A percentile compares a stretch with the other conserved stretches of the same genome.
Evolutionary conservation across 768 basidiomycete species (phyloP).

Genomic region (Amanita jacksonii): DNA sequence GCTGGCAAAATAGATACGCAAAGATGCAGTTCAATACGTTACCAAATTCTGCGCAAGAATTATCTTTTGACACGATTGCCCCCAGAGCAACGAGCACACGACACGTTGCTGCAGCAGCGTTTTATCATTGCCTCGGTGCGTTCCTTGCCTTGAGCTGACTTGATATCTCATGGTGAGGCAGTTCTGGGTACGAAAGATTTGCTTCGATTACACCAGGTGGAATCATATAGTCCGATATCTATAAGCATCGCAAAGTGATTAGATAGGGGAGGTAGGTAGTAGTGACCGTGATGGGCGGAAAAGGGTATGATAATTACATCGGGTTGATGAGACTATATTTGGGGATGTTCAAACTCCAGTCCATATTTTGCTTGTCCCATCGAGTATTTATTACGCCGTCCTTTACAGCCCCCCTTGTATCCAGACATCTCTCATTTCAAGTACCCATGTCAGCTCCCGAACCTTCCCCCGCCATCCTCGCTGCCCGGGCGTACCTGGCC

Average conservation of each 20-base stretch:
- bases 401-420: no score
- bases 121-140: slow-evolving; percentile 79
- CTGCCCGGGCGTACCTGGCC: slow-evolving; percentile 56
- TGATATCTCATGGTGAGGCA: slow-evolving; percentile 19
- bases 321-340: no score
- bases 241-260: slow-evolving; percentile 19
- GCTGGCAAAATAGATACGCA: slow-evolving; percentile 43
- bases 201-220: slow-evolving; percentile 47
- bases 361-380: no score
- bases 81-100: slow-evolving; percentile 58
- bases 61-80: slow-evolving; percentile 59
- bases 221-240: slow-evolving; percentile 46
- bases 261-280: not conserved
- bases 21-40: slow-evolving; percentile 66
- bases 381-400: no score
- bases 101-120: slow-evolving; percentile 72
- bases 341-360: no score
- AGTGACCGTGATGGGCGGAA: no score
- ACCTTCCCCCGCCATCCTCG: slow-evolving; percentile 52
- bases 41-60: slow-evolving; percentile 31
- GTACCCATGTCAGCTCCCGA: slow-evolving; percentile 19
- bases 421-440: no score
- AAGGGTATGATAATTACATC: no score
- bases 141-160: slow-evolving; percentile 9
- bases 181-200: slow-evolving; percentile 74